phyloP scores from a whole-genome alignment of 495 filamentous ascomycete species.

The Penicillium antarcticum region DNA sequence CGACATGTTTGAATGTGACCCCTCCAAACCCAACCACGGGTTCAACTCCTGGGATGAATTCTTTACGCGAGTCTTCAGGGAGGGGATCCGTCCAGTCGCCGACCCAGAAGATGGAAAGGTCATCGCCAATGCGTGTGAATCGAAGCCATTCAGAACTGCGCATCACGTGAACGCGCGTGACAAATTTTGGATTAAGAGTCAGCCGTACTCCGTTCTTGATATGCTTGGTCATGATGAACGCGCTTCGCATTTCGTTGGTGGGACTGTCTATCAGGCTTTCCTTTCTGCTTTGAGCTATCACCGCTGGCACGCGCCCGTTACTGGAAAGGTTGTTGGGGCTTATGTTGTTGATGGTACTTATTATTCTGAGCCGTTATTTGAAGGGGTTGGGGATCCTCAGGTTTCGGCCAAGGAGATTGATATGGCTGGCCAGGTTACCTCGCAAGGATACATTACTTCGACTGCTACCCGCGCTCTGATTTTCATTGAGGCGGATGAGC shows the following conservation, averaged over 20 bases:
- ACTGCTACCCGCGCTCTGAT: constrained; percentile 59
- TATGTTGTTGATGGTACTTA: constrained; percentile 63
- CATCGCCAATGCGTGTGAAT: constrained; percentile 66
- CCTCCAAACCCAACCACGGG: constrained; percentile 43
- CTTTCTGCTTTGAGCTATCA: constrained; percentile 64
- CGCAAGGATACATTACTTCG: constrained; percentile 59
- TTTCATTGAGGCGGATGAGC: constrained; percentile 66
- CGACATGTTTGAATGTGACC: constrained; percentile 39
- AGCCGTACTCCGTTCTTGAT: constrained; percentile 61
- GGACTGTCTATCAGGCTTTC: constrained; percentile 67
- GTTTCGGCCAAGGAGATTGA: constrained; percentile 52
- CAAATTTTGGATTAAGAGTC: constrained; percentile 66
- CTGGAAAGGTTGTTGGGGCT: constrained; percentile 52
- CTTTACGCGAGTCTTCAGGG: constrained; percentile 61
- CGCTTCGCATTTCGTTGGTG: constrained; percentile 52
- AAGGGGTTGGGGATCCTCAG: constrained; percentile 40
- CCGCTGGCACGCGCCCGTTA: constrained; percentile 66
- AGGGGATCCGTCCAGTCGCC: constrained; percentile 55
- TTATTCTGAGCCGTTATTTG: constrained; percentile 59
- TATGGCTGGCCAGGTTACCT: constrained; percentile 56
- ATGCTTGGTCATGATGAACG: constrained; percentile 58
- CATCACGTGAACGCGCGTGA: constrained; percentile 27
- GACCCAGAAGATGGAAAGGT: constrained; percentile 42
- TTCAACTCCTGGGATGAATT: constrained; percentile 72
- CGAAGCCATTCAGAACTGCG: constrained; percentile 35